Conservation (phyloP, 1,284 basidiomycete genomes). For the Fomes fomentarius region DNA sequence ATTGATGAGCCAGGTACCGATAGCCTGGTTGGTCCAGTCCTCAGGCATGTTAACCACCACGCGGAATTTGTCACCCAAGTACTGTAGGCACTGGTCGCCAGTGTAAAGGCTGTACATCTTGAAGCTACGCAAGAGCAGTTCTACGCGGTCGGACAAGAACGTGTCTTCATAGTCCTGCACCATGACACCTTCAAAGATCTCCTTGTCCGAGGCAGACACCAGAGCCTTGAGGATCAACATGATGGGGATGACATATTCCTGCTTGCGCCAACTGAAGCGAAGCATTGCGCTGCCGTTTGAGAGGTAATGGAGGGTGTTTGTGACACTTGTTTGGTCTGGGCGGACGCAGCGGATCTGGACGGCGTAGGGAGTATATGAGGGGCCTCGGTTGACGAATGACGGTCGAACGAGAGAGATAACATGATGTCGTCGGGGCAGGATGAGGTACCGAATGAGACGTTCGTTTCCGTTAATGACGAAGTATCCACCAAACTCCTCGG, state of each 20-base stretch:
- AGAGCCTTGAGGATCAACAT: slow-evolving; percentile 97
- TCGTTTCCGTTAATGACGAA: slow-evolving; percentile 99
- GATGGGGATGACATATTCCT: slow-evolving; percentile 98
- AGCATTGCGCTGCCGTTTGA: slow-evolving; percentile 96
- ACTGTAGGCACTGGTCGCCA: slow-evolving; percentile 93
- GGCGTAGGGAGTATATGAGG: slow-evolving; percentile 92
- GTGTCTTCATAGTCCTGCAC: slow-evolving; percentile 99
- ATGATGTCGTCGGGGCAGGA: slow-evolving; percentile 89
- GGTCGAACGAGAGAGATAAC: slow-evolving; percentile 86
- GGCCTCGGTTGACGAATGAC: slow-evolving; percentile 90
- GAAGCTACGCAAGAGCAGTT: slow-evolving; percentile 96
- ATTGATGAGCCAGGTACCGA: slow-evolving; percentile 86
- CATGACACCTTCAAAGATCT: slow-evolving; percentile 97
- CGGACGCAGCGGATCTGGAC: slow-evolving; percentile 96
- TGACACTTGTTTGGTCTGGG: slow-evolving; percentile 88
- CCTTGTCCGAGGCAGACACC: slow-evolving; percentile 93
- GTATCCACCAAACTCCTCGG: slow-evolving; percentile 98
- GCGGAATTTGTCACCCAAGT: slow-evolving; percentile 97
- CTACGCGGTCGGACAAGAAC: slow-evolving; percentile 96
- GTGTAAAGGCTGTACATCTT: slow-evolving; percentile 91
- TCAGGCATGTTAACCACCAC: slow-evolving; percentile 92
- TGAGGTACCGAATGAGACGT: slow-evolving; percentile 96
- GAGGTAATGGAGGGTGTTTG: slow-evolving; percentile 97
- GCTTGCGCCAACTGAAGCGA: slow-evolving; percentile 97
- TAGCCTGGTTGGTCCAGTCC: slow-evolving; percentile 86